Percentiles rank a stretch among this genome's conserved stretches.
These are phyloP conservation scores for Teratosphaeria pseudoeucalypti DNA, from an alignment of 2,329 filamentous ascomycete genomes.

Conservation along the genomic window DNA sequence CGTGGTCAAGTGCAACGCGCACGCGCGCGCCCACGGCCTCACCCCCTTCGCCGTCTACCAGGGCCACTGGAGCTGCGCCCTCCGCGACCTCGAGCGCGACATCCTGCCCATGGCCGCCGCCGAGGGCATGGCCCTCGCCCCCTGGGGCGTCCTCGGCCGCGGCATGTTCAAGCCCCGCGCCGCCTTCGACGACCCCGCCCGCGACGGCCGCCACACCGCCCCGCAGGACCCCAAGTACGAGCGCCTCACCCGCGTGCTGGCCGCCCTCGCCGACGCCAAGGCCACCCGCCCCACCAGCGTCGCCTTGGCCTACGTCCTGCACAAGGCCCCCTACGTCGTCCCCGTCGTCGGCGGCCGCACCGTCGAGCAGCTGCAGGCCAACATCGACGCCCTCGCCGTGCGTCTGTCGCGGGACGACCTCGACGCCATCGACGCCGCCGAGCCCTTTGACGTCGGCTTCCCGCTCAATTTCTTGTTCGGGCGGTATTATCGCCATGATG, in stretches of 20 bases:
- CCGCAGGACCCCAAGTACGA: slow-evolving; percentile 39
- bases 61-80: slow-evolving; percentile 50
- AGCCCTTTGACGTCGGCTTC: slow-evolving; percentile 52
- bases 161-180: slow-evolving; percentile 32
- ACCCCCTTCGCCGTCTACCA: slow-evolving; percentile 61
- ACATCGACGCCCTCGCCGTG: slow-evolving; percentile 53
- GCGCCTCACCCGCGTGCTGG: slow-evolving; percentile 42
- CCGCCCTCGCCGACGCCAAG: slow-evolving; percentile 48
- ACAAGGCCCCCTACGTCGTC: slow-evolving; percentile 57
- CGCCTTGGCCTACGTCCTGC: slow-evolving; percentile 56
- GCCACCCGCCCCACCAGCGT: slow-evolving; percentile 46
- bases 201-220: slow-evolving; percentile 27
- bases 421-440: slow-evolving; percentile 50
- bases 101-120: slow-evolving; percentile 52
- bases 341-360: slow-evolving; percentile 67
- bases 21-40: slow-evolving; percentile 60
- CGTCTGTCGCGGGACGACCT: slow-evolving; percentile 49
- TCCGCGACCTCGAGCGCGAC: slow-evolving; percentile 47
- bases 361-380: slow-evolving; percentile 55
- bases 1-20: slow-evolving; percentile 45
- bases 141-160: slow-evolving; percentile 47
- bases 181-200: slow-evolving; percentile 17
- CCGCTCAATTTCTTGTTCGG: slow-evolving; percentile 27
- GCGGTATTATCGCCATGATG: neutral
- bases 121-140: slow-evolving; percentile 48